Evolutionary conservation across 495 filamentous ascomycete species (phyloP).

Genomic region (Staphylotrichum tortipilum): DNA sequence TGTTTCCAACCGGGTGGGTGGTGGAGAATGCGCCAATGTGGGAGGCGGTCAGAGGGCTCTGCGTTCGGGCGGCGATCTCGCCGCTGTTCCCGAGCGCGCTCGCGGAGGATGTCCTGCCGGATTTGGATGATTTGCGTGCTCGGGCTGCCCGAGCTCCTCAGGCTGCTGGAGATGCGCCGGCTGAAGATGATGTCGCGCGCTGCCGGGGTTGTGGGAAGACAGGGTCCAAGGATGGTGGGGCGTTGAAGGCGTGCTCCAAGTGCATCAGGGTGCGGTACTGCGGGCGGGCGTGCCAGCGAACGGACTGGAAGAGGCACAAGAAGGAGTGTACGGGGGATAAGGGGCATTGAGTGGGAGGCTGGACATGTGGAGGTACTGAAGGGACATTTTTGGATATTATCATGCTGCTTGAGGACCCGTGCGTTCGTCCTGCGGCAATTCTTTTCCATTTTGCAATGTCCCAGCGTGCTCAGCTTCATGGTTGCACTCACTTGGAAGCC

Average conservation of each 20-base stretch:
- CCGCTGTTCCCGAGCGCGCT: background rate
- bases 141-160: no score
- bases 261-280: conserved; percentile 18
- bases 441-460: no score
- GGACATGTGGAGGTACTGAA: no score
- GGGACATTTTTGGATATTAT: no score
- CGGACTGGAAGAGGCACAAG: conserved; percentile 24
- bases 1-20: background rate
- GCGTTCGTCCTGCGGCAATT: no score
- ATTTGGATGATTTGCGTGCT: background rate
- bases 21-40: background rate
- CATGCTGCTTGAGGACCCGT: no score
- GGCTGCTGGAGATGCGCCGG: background rate
- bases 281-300: conserved; percentile 14
- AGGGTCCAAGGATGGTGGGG: background rate
- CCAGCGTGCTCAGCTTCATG: no score
- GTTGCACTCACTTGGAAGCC: no score
- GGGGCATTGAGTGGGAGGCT: background rate
- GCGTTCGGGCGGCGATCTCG: conserved; percentile 1
- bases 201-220: background rate
- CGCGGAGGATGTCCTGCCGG: background rate
- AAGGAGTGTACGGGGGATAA: conserved; percentile 19
- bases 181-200: background rate
- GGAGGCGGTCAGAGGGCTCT: background rate
- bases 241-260: conserved; percentile 14